Conservation (phyloP, 768 basidiomycete species). For the Roridomyces roridus region DNA sequence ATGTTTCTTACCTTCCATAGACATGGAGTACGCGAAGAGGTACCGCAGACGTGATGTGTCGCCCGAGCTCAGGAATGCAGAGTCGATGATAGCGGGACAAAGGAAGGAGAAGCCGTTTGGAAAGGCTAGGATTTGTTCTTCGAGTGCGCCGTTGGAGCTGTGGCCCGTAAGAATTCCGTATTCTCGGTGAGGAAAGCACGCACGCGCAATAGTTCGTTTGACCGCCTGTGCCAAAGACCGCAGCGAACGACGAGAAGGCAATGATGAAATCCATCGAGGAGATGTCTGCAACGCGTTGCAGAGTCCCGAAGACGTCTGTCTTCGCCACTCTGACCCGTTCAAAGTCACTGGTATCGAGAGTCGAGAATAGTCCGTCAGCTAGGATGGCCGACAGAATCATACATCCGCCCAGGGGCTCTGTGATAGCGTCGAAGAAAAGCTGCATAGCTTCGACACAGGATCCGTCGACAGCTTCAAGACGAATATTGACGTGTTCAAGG, state of each 20-base stretch:
- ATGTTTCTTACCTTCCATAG: conserved; percentile 13
- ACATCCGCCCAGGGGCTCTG: conserved; percentile 36
- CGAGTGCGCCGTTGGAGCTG: conserved; percentile 40
- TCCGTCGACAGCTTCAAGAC: conserved; percentile 38
- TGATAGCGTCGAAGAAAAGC: conserved; percentile 27
- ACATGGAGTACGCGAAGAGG: conserved; percentile 14
- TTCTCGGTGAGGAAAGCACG: conserved; percentile 24
- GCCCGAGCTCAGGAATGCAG: conserved; percentile 1
- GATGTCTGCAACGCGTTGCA: conserved; percentile 32
- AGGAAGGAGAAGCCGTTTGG: conserved; percentile 41
- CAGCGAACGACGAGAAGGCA: conserved; percentile 40
- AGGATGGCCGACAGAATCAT: conserved; percentile 39
- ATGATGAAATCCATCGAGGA: conserved; percentile 42
- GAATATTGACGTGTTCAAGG: conserved; percentile 31
- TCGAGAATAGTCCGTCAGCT: conserved; percentile 36
- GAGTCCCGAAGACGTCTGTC: conserved; percentile 32
- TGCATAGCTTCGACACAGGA: conserved; percentile 27
- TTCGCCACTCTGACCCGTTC: conserved; percentile 34
- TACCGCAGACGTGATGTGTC: background rate
- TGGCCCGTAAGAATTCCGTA: conserved; percentile 21
- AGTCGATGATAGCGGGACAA: conserved; percentile 37
- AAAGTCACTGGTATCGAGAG: conserved; percentile 35
- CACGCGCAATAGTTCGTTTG: too few relatives aligned
- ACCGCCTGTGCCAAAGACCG: conserved; percentile 38
- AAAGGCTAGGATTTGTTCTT: conserved; percentile 27